Evolutionary conservation across 352 stramenopile species (phyloP).

Genomic region (Phytophthora vignae): DNA sequence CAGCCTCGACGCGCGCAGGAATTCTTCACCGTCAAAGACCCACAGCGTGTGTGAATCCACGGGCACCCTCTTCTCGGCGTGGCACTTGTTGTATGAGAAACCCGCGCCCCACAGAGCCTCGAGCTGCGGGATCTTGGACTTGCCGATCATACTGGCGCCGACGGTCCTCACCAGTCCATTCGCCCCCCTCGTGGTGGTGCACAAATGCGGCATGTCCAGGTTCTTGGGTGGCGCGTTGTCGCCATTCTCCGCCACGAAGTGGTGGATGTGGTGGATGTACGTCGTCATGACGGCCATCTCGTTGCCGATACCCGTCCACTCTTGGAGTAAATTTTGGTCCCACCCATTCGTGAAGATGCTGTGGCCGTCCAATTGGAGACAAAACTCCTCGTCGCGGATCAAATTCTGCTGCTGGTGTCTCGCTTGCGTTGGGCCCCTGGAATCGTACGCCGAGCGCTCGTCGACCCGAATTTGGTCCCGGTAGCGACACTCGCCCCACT

Average conservation of each 20-base stretch:
- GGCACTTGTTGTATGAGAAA: constrained; percentile 80
- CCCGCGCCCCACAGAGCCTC: constrained; percentile 72
- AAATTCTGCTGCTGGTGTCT: constrained; percentile 82
- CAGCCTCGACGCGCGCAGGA: constrained; percentile 60
- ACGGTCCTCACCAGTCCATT: constrained; percentile 74
- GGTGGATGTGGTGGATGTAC: constrained; percentile 83
- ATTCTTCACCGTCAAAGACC: constrained; percentile 75
- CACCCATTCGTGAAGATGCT: constrained; percentile 87
- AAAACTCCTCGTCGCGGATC: constrained; percentile 77
- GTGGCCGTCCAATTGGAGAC: constrained; percentile 82
- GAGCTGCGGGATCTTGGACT: constrained; percentile 73
- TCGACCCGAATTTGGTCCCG: constrained; percentile 71
- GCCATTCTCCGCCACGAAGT: constrained; percentile 76
- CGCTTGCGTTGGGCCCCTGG: constrained; percentile 70
- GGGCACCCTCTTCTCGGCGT: constrained; percentile 67
- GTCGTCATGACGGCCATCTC: constrained; percentile 86
- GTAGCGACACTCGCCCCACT: constrained; percentile 69
- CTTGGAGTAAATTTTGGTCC: constrained; percentile 69
- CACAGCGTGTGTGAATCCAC: constrained; percentile 78
- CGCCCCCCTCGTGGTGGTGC: constrained; percentile 66
- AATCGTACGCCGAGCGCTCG: constrained; percentile 71
- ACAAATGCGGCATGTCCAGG: constrained; percentile 73
- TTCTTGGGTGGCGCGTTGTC: constrained; percentile 65
- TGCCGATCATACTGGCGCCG: constrained; percentile 78
- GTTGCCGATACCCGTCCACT: constrained; percentile 75